phyloP scores from a whole-genome alignment of 441 rosid genomes.

The Rhodomyrtus psidioides region DNA sequence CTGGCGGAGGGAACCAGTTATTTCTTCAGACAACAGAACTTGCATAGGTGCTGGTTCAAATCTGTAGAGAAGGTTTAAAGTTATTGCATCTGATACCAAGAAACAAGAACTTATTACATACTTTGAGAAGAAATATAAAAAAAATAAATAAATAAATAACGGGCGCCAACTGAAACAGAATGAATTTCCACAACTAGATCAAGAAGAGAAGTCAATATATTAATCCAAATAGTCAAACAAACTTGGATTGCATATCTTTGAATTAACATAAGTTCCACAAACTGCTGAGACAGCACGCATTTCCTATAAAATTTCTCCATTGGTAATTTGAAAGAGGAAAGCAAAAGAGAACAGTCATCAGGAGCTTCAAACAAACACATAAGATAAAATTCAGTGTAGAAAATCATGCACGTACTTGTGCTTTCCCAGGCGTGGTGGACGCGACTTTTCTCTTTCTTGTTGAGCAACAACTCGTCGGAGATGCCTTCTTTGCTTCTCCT shows the following conservation, averaged over 20 bases:
- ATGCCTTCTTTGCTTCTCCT: constrained; percentile 55
- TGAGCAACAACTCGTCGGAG: constrained; percentile 42
- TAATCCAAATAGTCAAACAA: background rate
- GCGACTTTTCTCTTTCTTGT: constrained; percentile 57
- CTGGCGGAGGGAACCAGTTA: constrained; percentile 79
- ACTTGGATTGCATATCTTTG: background rate
- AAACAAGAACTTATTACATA: too few species aligned
- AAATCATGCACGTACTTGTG: constrained; percentile 49
- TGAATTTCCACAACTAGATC: background rate
- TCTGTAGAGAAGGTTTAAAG: constrained; percentile 14
- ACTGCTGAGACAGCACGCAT: background rate
- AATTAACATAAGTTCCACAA: background rate
- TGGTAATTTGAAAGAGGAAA: background rate
- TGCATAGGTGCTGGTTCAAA: constrained; percentile 79
- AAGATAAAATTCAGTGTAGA: background rate
- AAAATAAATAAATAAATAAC: too few species aligned
- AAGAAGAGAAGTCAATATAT: background rate
- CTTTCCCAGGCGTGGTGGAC: constrained; percentile 88
- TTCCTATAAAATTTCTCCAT: background rate
- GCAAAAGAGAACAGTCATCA: background rate
- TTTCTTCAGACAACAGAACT: constrained; percentile 81
- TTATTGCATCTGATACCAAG: background rate
- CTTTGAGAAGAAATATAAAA: background rate
- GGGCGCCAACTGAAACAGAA: background rate
- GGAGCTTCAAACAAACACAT: background rate